Evolutionary conservation across 1,284 basidiomycete species (phyloP).

Genomic region (Ganoderma meredithae): DNA sequence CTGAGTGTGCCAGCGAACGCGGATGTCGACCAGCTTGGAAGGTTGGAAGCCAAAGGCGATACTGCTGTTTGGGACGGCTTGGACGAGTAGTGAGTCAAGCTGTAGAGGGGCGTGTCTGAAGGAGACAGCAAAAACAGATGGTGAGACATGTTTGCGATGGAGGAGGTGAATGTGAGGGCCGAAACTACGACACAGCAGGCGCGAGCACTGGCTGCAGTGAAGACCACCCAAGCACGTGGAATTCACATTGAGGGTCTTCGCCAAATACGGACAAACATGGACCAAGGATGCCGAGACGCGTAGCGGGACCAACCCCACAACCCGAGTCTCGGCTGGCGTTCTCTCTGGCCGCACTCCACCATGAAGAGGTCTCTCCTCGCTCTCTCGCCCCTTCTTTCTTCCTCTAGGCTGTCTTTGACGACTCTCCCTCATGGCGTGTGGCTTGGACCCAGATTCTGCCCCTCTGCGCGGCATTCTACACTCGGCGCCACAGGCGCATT

Average conservation of each 20-base stretch:
- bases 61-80: constrained; percentile 66
- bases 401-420: neutral
- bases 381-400: constrained; percentile 16
- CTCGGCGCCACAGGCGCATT: neutral
- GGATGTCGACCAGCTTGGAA: constrained; percentile 86
- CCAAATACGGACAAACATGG: constrained; percentile 18
- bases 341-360: neutral
- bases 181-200: neutral
- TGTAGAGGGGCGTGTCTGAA: constrained; percentile 84
- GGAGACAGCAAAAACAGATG: constrained; percentile 84
- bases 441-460: constrained; percentile 16
- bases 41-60: constrained; percentile 77
- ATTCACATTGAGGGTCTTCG: constrained; percentile 8
- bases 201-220: neutral
- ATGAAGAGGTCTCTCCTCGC: constrained; percentile 25
- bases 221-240: constrained; percentile 12
- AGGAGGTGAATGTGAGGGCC: neutral
- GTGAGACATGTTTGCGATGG: constrained; percentile 68
- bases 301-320: neutral
- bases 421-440: neutral
- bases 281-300: neutral
- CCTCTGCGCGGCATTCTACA: constrained; percentile 8
- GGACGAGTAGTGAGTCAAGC: constrained; percentile 78
- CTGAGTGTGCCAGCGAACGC: constrained; percentile 88
- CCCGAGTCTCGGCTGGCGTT: constrained; percentile 2